Conservation (phyloP, 2,329 filamentous ascomycete species). For the Claviceps pazoutovae region DNA sequence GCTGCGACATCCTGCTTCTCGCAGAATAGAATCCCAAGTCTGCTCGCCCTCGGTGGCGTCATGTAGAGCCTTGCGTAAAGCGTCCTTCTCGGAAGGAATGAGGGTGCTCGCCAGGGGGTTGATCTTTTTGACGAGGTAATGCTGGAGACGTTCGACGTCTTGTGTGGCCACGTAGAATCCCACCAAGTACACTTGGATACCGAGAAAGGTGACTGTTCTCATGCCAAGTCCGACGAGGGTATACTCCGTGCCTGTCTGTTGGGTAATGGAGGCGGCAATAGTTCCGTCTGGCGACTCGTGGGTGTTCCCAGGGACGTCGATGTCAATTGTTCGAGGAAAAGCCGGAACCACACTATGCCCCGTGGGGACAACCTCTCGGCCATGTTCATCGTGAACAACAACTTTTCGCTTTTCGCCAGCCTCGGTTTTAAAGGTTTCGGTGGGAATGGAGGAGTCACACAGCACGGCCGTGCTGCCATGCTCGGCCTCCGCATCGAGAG, state of each 20-base stretch:
- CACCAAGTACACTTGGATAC: constrained; percentile 87
- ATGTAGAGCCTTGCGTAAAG: constrained; percentile 53
- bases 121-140: constrained; percentile 59
- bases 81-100: constrained; percentile 66
- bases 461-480: constrained; percentile 25
- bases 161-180: constrained; percentile 80
- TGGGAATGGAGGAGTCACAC: constrained; percentile 24
- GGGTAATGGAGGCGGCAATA: constrained; percentile 22
- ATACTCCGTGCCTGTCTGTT: constrained; percentile 51
- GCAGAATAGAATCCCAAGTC: constrained; percentile 61
- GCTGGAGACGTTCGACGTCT: constrained; percentile 71
- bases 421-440: constrained; percentile 33
- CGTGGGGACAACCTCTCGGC: constrained; percentile 63
- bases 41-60: constrained; percentile 55
- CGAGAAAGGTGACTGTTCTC: constrained; percentile 76
- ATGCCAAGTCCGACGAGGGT: constrained; percentile 79
- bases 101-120: constrained; percentile 70
- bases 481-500: constrained; percentile 19
- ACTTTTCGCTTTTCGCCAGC: constrained; percentile 39
- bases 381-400: constrained; percentile 52
- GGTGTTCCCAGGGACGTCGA: constrained; percentile 32
- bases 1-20: constrained; percentile 54
- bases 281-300: constrained; percentile 6
- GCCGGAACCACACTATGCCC: constrained; percentile 66
- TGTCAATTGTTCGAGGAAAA: constrained; percentile 59